Conservation (phyloP, 805 yeast species). For the Cyberlindnera nakhonratchasimensis region DNA sequence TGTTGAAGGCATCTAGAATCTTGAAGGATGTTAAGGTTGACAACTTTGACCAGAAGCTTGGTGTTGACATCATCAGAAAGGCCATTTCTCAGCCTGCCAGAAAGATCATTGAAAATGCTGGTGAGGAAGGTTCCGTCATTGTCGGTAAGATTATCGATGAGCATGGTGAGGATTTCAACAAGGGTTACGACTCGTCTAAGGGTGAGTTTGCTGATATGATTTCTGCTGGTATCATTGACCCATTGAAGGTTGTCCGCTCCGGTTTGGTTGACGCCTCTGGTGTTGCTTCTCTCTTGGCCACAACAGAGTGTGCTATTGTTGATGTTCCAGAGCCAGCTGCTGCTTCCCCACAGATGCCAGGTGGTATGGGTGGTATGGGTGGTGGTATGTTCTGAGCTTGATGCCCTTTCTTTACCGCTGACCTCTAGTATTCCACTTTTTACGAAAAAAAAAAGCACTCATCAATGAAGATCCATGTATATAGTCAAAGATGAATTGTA, state of each 20-base stretch:
- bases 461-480: conserved; percentile 8
- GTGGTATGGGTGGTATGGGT: conserved; percentile 63
- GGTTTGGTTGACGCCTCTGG: conserved; percentile 97
- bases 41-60: conserved; percentile 89
- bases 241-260: conserved; percentile 97
- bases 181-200: conserved; percentile 91
- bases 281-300: conserved; percentile 95
- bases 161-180: conserved; percentile 70
- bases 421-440: background rate
- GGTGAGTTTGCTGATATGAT: conserved; percentile 95
- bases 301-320: conserved; percentile 97
- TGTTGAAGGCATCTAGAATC: conserved; percentile 72
- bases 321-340: conserved; percentile 85
- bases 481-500: conserved; percentile 11
- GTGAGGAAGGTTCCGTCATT: conserved; percentile 96
- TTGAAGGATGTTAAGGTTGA: conserved; percentile 73
- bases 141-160: conserved; percentile 73
- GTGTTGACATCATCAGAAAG: conserved; percentile 90
- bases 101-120: conserved; percentile 96
- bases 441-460: background rate
- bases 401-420: background rate
- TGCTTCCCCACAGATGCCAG: conserved; percentile 44
- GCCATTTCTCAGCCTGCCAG: conserved; percentile 97
- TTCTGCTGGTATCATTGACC: conserved; percentile 96
- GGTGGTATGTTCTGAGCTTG: conserved; percentile 47